Percentiles rank a stretch among this genome's conserved stretches.
Evolutionary conservation across 306 rosid genomes (phyloP).

Genomic region (Prunus padus): DNA sequence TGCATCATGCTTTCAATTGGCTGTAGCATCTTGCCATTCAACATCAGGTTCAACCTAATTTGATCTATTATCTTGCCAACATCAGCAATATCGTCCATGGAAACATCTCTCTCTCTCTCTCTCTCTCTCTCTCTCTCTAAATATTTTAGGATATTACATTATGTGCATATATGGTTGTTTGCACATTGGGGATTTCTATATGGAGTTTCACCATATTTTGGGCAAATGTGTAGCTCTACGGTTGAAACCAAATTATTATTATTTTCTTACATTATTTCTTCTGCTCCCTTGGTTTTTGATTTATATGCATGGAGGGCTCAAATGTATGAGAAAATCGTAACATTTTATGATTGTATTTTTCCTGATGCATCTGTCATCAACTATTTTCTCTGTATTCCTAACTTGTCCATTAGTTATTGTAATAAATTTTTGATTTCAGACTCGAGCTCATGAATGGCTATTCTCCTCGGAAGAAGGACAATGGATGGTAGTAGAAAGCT

Average conservation of each 20-base stretch:
- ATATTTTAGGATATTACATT: neutral
- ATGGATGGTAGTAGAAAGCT: slow-evolving; percentile 91
- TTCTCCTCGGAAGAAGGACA: slow-evolving; percentile 96
- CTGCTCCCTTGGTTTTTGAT: neutral
- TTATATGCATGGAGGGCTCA: neutral
- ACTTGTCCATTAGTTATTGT: slow-evolving; percentile 11
- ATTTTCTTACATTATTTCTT: neutral
- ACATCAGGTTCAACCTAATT: too few species aligned
- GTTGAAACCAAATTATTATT: neutral
- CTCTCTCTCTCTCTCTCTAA: neutral
- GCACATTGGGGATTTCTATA: neutral
- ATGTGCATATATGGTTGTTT: neutral
- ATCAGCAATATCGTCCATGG: neutral
- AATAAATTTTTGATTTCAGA: slow-evolving; percentile 51
- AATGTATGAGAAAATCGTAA: neutral
- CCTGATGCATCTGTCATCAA: neutral
- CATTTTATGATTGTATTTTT: neutral
- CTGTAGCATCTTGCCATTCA: too few species aligned
- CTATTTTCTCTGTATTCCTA: neutral
- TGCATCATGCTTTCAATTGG: neutral
- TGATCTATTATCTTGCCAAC: neutral
- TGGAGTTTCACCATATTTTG: neutral
- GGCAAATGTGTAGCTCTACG: neutral
- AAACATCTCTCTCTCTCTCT: neutral
- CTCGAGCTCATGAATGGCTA: slow-evolving; percentile 84